Percentiles rank a stretch among this genome's conserved stretches.
phyloP scores from a whole-genome alignment of 306 rosid species.

The Vigna unguiculata region DNA sequence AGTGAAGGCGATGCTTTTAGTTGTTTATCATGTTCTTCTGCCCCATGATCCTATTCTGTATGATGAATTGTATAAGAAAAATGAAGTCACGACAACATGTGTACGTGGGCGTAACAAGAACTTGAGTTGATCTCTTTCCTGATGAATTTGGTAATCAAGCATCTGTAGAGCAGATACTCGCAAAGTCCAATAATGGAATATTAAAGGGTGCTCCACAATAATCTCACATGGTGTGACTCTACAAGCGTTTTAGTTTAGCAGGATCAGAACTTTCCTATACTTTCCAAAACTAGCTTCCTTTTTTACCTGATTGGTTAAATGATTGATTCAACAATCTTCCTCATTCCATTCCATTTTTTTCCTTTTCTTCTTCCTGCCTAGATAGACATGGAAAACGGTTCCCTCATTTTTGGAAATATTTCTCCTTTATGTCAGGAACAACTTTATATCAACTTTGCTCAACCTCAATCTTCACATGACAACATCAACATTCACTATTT shows the following conservation, averaged over 20 bases:
- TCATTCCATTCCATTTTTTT: conserved; percentile 49
- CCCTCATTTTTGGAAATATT: conserved; percentile 41
- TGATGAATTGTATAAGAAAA: neutral
- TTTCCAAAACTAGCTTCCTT: conserved; percentile 44
- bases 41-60: neutral
- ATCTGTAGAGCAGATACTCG: neutral
- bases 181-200: conserved; percentile 43
- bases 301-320: conserved; percentile 48
- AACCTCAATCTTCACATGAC: conserved; percentile 55
- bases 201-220: conserved; percentile 46
- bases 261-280: conserved; percentile 47
- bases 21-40: neutral
- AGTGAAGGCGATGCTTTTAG: neutral
- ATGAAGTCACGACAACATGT: neutral
- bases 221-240: conserved; percentile 54
- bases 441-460: conserved; percentile 35
- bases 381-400: conserved; percentile 41
- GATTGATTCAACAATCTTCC: conserved; percentile 52
- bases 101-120: conserved; percentile 22
- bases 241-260: conserved; percentile 49
- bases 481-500: conserved; percentile 34
- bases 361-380: conserved; percentile 42
- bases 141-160: conserved; percentile 27
- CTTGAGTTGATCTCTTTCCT: conserved; percentile 6
- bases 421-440: conserved; percentile 35